Conservation (phyloP, 805 yeast species). For the Starmerella potacharoeniae region DNA sequence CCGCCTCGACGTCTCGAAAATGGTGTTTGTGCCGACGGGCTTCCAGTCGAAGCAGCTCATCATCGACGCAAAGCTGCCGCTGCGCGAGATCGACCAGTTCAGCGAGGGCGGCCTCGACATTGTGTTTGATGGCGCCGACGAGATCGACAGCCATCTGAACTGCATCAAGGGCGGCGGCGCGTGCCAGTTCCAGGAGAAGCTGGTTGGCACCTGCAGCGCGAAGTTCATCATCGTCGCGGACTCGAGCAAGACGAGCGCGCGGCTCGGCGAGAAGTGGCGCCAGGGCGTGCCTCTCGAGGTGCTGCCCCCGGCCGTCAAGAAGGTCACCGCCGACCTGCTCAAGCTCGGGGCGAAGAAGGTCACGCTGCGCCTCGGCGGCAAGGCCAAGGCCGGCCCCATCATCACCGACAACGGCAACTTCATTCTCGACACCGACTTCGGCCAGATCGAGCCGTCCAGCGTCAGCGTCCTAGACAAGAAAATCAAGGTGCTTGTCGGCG, state of each 20-base stretch:
- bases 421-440: constrained; percentile 87
- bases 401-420: constrained; percentile 93
- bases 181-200: constrained; percentile 89
- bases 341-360: constrained; percentile 54
- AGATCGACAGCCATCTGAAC: constrained; percentile 68
- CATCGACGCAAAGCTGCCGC: constrained; percentile 60
- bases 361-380: constrained; percentile 68
- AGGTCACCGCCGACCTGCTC: constrained; percentile 54
- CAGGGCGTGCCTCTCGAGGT: constrained; percentile 94
- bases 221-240: constrained; percentile 86
- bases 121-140: constrained; percentile 98
- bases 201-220: constrained; percentile 71
- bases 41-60: constrained; percentile 87
- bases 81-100: constrained; percentile 75
- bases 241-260: constrained; percentile 64
- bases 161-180: constrained; percentile 99
- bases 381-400: constrained; percentile 93
- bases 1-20: constrained; percentile 35
- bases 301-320: constrained; percentile 76
- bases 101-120: constrained; percentile 59
- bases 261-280: constrained; percentile 70
- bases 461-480: constrained; percentile 45
- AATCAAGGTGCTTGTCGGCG: constrained; percentile 75
- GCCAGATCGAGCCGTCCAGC: constrained; percentile 42
- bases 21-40: constrained; percentile 89